Evolutionary conservation across 2,329 filamentous ascomycete genomes (phyloP).

Genomic region (Cladosporium sp.): DNA sequence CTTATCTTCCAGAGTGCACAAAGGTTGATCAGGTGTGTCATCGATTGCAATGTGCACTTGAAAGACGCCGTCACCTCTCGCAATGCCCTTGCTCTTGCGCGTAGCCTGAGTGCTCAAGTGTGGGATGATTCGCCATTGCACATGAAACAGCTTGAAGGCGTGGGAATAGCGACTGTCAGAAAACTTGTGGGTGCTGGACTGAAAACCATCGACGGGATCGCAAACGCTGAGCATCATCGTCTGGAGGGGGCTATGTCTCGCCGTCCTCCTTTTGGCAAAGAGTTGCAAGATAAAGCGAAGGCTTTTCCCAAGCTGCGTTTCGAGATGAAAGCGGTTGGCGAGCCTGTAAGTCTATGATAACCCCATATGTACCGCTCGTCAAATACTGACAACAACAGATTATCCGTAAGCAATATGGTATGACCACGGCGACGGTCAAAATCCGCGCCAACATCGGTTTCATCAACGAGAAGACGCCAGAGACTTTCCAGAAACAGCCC

Average conservation of each 20-base stretch:
- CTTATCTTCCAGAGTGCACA: slow-evolving; percentile 64
- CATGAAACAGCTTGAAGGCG: slow-evolving; percentile 73
- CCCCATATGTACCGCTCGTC: too few relatives aligned
- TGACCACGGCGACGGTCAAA: slow-evolving; percentile 55
- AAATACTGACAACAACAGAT: slow-evolving; percentile 2
- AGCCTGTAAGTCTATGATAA: slow-evolving; percentile 45
- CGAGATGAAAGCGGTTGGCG: slow-evolving; percentile 46
- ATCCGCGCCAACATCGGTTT: slow-evolving; percentile 67
- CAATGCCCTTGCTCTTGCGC: slow-evolving; percentile 69
- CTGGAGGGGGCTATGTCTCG: slow-evolving; percentile 74
- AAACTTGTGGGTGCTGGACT: slow-evolving; percentile 70
- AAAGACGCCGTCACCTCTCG: slow-evolving; percentile 63
- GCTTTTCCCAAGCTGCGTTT: slow-evolving; percentile 67
- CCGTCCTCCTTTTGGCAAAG: slow-evolving; percentile 77
- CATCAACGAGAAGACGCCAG: slow-evolving; percentile 58
- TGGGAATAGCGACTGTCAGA: slow-evolving; percentile 70
- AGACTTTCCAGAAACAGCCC: slow-evolving; percentile 58
- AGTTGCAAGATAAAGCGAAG: slow-evolving; percentile 59
- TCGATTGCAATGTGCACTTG: slow-evolving; percentile 63
- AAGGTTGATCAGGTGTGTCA: slow-evolving; percentile 67
- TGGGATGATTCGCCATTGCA: slow-evolving; percentile 83
- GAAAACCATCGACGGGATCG: slow-evolving; percentile 65
- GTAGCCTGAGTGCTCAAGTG: slow-evolving; percentile 67
- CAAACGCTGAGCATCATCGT: slow-evolving; percentile 59
- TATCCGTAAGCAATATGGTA: slow-evolving; percentile 40